These are phyloP conservation scores for Coprinopsis strossmayeri DNA, from an alignment of 768 basidiomycete genomes.

Conservation along the genomic window DNA sequence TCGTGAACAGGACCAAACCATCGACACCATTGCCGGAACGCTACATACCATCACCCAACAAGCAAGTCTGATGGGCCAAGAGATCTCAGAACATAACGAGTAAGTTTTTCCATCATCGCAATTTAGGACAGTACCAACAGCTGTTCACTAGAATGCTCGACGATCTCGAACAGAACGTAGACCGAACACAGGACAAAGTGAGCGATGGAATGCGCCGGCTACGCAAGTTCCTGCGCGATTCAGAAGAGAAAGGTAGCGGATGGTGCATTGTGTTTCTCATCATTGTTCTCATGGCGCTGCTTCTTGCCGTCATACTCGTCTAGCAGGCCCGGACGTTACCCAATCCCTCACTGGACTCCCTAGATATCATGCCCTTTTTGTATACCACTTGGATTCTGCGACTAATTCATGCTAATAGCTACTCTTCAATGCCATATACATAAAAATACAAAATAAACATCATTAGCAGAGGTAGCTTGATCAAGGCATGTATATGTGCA, in stretches of 20 bases:
- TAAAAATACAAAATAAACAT: no score
- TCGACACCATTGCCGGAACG: constrained; percentile 84
- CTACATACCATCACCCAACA: constrained; percentile 81
- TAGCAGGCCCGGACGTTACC: constrained; percentile 20
- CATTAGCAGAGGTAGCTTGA: no score
- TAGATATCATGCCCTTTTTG: not conserved
- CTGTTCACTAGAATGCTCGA: constrained; percentile 58
- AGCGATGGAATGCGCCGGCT: constrained; percentile 59
- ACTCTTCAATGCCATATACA: no score
- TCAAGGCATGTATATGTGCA: no score
- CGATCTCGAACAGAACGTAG: constrained; percentile 71
- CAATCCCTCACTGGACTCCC: not conserved
- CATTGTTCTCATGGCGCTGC: constrained; percentile 66
- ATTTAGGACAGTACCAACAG: not conserved
- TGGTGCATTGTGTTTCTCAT: constrained; percentile 88
- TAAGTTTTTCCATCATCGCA: constrained; percentile 23
- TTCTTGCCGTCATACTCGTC: constrained; percentile 75
- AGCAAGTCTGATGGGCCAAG: constrained; percentile 90
- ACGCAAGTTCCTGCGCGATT: constrained; percentile 77
- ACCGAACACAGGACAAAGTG: constrained; percentile 60
- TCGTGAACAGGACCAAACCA: constrained; percentile 81
- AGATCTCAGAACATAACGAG: constrained; percentile 91
- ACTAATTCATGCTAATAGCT: not conserved
- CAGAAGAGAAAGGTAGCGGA: constrained; percentile 85
- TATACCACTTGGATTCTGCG: not conserved